These are phyloP conservation scores for Chytriomyces sp. DNA, from an alignment of 192 early-diverging fungal genomes.

Conservation along the genomic window DNA sequence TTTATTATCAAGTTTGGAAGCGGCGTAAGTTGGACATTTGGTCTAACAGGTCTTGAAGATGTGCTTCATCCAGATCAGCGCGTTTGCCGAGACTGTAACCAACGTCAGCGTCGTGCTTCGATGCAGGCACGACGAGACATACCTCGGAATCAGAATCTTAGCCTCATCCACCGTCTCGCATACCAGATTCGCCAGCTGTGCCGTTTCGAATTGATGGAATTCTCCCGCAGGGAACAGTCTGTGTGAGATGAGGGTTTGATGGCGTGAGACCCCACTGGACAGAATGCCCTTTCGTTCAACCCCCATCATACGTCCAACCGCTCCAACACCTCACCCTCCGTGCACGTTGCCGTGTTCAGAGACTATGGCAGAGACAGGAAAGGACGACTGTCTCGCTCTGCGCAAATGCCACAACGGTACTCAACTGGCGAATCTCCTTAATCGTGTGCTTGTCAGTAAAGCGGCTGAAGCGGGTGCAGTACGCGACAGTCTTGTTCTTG, in stretches of 20 bases:
- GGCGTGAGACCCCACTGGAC: too few relatives aligned
- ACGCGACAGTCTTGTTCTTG: slow-evolving; percentile 81
- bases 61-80: slow-evolving; percentile 60
- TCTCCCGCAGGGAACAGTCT: slow-evolving; percentile 42
- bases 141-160: slow-evolving; percentile 88
- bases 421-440: slow-evolving; percentile 73
- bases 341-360: neutral
- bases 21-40: slow-evolving; percentile 83
- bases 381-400: neutral
- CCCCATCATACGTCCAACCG: neutral
- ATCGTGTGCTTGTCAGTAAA: slow-evolving; percentile 87
- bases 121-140: slow-evolving; percentile 30
- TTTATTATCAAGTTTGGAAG: slow-evolving; percentile 39
- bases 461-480: slow-evolving; percentile 80
- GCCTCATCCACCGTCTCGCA: slow-evolving; percentile 92
- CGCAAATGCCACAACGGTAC: too few relatives aligned
- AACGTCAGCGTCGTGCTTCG: neutral
- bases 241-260: neutral
- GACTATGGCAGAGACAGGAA: neutral
- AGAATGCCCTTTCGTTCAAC: neutral
- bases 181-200: slow-evolving; percentile 88
- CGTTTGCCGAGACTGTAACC: slow-evolving; percentile 70
- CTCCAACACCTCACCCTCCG: neutral
- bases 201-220: slow-evolving; percentile 83
- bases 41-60: slow-evolving; percentile 75